Percentiles rank a stretch among this genome's conserved stretches.
Evolutionary conservation across 2,329 filamentous ascomycete species (phyloP).

Genomic region (Ascocoryne sarcoides): DNA sequence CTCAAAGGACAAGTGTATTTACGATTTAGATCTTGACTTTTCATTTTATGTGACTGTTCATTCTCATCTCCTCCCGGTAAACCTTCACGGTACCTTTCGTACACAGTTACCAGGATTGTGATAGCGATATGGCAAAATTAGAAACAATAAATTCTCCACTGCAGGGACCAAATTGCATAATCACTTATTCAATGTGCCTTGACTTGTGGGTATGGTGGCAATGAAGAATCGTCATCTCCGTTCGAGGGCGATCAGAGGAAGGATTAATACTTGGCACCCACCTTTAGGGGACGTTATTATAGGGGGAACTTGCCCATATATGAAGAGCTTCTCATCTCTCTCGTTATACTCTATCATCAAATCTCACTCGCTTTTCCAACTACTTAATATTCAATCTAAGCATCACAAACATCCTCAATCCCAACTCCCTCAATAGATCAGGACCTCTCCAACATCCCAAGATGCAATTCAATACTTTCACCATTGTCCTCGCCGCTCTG

Average conservation of each 20-base stretch:
- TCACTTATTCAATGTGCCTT: no score
- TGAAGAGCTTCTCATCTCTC: not conserved
- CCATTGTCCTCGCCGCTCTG: slow-evolving; percentile 24
- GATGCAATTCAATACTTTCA: slow-evolving; percentile 28
- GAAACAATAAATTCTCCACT: no score
- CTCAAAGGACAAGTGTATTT: no score
- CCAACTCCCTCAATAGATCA: slow-evolving; percentile 3
- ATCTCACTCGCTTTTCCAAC: not conserved
- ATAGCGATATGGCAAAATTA: no score
- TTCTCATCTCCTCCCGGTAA: no score
- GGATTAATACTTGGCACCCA: no score
- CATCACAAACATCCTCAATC: not conserved
- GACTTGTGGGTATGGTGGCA: not conserved
- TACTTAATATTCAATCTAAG: slow-evolving; percentile 1
- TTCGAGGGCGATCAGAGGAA: not conserved
- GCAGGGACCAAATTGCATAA: no score
- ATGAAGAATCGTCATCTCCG: not conserved
- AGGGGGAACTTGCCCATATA: not conserved
- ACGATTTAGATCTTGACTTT: no score
- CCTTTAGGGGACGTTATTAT: no score
- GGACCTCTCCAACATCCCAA: slow-evolving; percentile 21
- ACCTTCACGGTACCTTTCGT: no score
- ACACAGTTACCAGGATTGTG: no score
- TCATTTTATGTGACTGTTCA: no score
- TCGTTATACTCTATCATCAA: not conserved